Evolutionary conservation across 805 yeast species (phyloP).

Genomic region (Nakazawaea ambrosiae): DNA sequence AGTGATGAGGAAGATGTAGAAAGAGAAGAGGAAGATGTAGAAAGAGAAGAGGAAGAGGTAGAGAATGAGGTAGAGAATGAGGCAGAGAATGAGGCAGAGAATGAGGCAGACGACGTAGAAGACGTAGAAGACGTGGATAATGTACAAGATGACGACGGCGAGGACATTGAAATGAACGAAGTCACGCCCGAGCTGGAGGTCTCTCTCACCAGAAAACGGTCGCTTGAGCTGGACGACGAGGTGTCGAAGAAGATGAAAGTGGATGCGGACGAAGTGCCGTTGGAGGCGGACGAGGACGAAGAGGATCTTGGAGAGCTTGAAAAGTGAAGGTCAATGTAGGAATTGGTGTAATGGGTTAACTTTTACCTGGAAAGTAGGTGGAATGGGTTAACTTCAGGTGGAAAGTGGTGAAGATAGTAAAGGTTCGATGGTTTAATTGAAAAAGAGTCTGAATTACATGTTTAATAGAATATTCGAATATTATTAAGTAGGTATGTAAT

Average conservation of each 20-base stretch:
- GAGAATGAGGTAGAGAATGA: constrained; percentile 19
- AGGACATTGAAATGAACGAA: constrained; percentile 8
- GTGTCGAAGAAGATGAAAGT: background rate
- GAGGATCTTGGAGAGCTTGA: background rate
- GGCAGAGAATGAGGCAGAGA: constrained; percentile 20
- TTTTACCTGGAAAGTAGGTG: too few relatives aligned
- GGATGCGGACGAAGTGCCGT: background rate
- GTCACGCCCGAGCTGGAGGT: constrained; percentile 12
- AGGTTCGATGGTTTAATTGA: too few relatives aligned
- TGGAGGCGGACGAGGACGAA: background rate
- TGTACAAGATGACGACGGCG: background rate
- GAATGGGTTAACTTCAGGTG: too few relatives aligned
- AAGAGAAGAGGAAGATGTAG: constrained; percentile 20
- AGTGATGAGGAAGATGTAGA: constrained; percentile 6
- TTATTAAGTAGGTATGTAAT: too few relatives aligned
- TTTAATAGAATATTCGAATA: too few relatives aligned
- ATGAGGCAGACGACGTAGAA: constrained; percentile 15
- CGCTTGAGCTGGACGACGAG: background rate
- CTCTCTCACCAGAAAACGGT: constrained; percentile 1
- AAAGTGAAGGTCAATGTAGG: background rate
- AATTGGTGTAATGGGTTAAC: too few relatives aligned
- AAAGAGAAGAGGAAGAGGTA: constrained; percentile 11
- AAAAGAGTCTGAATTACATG: too few relatives aligned
- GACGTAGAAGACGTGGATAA: constrained; percentile 9
- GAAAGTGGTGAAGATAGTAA: too few relatives aligned